Percentiles rank a stretch among this genome's conserved stretches.
phyloP scores from a whole-genome alignment of 2,329 filamentous ascomycete genomes.

The Aspergillus neotritici region DNA sequence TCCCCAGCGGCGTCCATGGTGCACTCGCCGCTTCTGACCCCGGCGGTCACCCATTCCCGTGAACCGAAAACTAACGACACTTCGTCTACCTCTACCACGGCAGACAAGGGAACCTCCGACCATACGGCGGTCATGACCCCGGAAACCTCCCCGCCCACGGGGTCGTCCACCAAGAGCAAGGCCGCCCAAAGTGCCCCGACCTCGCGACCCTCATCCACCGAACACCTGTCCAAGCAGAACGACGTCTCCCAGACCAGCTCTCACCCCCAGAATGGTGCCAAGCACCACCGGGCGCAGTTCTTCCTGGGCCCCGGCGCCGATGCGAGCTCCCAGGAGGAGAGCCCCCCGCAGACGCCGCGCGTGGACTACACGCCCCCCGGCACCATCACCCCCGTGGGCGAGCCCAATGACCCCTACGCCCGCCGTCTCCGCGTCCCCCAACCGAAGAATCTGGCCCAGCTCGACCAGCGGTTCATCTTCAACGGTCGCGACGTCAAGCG shows the following conservation, averaged over 20 bases:
- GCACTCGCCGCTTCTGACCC: constrained; percentile 85
- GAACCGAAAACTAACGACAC: constrained; percentile 41
- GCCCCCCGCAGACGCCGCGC: constrained; percentile 56
- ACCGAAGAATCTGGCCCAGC: constrained; percentile 56
- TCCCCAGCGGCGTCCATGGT: constrained; percentile 65
- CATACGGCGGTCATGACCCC: constrained; percentile 45
- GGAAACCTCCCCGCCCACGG: constrained; percentile 48
- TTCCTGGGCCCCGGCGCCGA: constrained; percentile 53
- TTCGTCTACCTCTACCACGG: constrained; percentile 26
- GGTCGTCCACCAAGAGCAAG: constrained; percentile 26
- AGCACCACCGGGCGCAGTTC: constrained; percentile 50
- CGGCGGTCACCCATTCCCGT: constrained; percentile 64
- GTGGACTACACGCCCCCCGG: constrained; percentile 56
- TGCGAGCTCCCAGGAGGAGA: constrained; percentile 52
- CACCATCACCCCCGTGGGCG: constrained; percentile 72
- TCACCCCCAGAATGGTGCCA: constrained; percentile 42
- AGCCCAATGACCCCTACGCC: constrained; percentile 81
- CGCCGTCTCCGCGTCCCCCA: constrained; percentile 71
- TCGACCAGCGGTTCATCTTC: constrained; percentile 83
- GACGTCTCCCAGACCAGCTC: constrained; percentile 41
- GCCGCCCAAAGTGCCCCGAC: constrained; percentile 32
- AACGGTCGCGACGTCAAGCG: constrained; percentile 64
- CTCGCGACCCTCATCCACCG: constrained; percentile 38
- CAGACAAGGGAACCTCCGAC: constrained; percentile 28
- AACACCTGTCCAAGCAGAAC: constrained; percentile 38